Percentiles rank a stretch among this genome's conserved stretches.
Evolutionary conservation across 1,139 yeast genomes (phyloP).

Genomic region (Saccharomyces pastorianus): DNA sequence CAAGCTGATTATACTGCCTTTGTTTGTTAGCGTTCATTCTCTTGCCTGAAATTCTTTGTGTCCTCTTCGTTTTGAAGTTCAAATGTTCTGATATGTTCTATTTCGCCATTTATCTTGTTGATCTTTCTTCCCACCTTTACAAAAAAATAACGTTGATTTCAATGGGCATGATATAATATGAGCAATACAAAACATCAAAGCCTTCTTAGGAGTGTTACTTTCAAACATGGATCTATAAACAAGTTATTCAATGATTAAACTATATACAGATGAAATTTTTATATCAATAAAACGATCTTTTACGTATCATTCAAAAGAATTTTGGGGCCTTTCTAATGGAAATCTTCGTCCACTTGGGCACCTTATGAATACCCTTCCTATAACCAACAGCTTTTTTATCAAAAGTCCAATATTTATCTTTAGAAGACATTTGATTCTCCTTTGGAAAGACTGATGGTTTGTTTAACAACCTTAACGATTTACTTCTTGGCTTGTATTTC

Average conservation of each 20-base stretch:
- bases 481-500: slow-evolving; percentile 20
- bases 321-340: slow-evolving; percentile 76
- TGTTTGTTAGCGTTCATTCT: slow-evolving; percentile 23
- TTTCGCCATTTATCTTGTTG: background rate
- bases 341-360: slow-evolving; percentile 84
- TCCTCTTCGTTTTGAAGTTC: background rate
- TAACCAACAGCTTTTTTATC: slow-evolving; percentile 66
- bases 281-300: background rate
- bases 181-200: background rate
- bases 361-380: slow-evolving; percentile 80
- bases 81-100: background rate
- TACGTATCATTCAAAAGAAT: slow-evolving; percentile 42
- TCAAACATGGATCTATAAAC: background rate
- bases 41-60: background rate
- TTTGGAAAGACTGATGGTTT: slow-evolving; percentile 50
- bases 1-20: slow-evolving; percentile 28
- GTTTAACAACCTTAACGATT: slow-evolving; percentile 22
- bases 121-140: background rate
- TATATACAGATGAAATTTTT: background rate
- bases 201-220: background rate
- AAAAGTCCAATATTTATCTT: slow-evolving; percentile 83
- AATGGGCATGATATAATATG: background rate
- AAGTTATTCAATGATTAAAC: background rate
- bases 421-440: slow-evolving; percentile 69
- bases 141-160: background rate